phyloP scores from a whole-genome alignment of 2,329 filamentous ascomycete genomes.

The Juglanconis oblonga region DNA sequence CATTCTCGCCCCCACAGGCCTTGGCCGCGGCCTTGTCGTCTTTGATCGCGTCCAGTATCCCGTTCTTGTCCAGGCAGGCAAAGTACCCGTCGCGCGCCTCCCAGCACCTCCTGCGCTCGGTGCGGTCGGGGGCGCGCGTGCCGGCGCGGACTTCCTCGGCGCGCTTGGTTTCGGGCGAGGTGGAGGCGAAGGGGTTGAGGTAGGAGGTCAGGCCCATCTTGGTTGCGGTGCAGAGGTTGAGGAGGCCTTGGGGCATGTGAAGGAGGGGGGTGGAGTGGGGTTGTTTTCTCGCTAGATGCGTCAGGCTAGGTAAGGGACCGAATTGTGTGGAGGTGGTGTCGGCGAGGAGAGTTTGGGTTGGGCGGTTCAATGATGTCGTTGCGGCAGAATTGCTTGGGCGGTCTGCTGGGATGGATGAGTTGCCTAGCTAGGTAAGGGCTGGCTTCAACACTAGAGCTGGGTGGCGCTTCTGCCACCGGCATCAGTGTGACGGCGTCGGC shows the following conservation, averaged over 20 bases:
- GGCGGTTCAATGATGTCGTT: constrained; percentile 6
- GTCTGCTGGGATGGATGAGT: constrained; percentile 8
- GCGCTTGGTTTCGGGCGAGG: constrained; percentile 40
- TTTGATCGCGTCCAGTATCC: constrained; percentile 68
- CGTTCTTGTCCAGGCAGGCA: constrained; percentile 75
- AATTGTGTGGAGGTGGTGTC: background rate
- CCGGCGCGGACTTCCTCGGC: constrained; percentile 54
- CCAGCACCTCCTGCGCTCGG: constrained; percentile 82
- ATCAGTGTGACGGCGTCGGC: too few species aligned
- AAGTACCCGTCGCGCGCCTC: constrained; percentile 87
- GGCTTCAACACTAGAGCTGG: too few species aligned
- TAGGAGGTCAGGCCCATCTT: constrained; percentile 50
- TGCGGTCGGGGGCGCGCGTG: constrained; percentile 76
- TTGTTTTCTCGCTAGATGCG: background rate
- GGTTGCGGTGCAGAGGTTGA: constrained; percentile 5
- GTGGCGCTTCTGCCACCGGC: too few species aligned
- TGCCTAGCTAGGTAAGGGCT: too few species aligned
- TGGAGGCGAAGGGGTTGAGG: constrained; percentile 40
- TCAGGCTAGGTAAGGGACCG: too few species aligned
- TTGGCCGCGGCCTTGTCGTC: constrained; percentile 37
- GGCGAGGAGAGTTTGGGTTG: background rate
- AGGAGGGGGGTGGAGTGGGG: background rate
- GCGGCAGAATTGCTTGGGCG: constrained; percentile 17
- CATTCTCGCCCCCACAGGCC: constrained; percentile 39
- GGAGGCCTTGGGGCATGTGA: constrained; percentile 2